Base-by-base conservation (phyloP, 495 filamentous ascomycete species). In the Monascus purpureus region DNA sequence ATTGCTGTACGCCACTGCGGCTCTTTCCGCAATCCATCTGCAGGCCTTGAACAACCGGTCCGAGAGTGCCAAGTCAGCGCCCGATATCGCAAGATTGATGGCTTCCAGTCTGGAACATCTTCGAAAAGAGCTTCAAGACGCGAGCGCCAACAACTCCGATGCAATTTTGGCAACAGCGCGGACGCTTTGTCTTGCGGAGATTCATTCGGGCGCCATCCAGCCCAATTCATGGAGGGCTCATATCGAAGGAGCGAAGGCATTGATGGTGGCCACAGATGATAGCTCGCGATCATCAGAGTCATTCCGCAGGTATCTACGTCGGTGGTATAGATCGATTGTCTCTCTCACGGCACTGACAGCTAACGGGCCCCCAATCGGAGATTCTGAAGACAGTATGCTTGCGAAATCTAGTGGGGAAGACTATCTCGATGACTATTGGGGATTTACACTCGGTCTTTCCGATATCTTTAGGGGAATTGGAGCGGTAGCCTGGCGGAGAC, bases 381-480 rank as follows among this genome's bases (percentile, higher is more conserved):
- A 50, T 13, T 40, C 28, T 16, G 33, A 38, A 2, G 45, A 47
- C 22, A 41, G 43, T 28, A n/a, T n/a, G n/a, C n/a, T n/a, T n/a
- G n/a, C n/a, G n/a, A n/a, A n/a, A n/a, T n/a, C n/a, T n/a, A n/a
- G n/a, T n/a, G n/a, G n/a, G n/a, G n/a, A n/a, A n/a, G 61, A 65
- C 30, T 65, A 63, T 38, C 33, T 65, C 11, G 61, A 65, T 37
- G 61, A 65, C 32, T 65, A 65, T 27, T 65, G 61, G 61, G 60
- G 61, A 0, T 65, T 65, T 33, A 61, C 58, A 5, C 49, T 61
- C 8, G 47, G 53, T 26, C 32, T 65, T 11, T 46, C 61, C 6
- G 50, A 55, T 17, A 52, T 65, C 7, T 65, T 65, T 32, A 49
- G 58, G 8, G 47, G 49, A 25, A 65, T 65, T 13, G 61, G 61